Evolutionary conservation across 352 stramenopile species (phyloP).

Genomic region (Pythium guiyangense): DNA sequence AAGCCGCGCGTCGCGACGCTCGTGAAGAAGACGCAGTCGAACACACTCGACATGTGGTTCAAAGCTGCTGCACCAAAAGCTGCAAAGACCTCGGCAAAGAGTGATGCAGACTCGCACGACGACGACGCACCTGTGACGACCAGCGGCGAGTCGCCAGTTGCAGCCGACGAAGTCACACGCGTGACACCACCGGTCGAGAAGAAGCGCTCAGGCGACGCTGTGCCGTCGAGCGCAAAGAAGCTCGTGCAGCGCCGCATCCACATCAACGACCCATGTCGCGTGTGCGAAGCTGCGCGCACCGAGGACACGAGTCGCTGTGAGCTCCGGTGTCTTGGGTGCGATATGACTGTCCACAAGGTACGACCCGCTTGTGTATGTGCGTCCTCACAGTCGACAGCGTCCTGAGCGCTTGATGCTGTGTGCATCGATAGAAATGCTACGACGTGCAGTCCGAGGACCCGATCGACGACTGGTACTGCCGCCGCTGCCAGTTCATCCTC

Average conservation of each 20-base stretch:
- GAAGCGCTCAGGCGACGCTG: constrained; percentile 2
- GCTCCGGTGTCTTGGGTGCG: constrained; percentile 52
- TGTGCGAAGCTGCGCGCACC: constrained; percentile 50
- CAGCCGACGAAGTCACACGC: neutral
- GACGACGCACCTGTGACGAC: neutral
- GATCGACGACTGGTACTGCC: constrained; percentile 48
- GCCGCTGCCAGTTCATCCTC: constrained; percentile 46
- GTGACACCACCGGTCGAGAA: constrained; percentile 12
- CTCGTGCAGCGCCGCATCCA: constrained; percentile 72
- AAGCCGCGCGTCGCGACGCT: constrained; percentile 4
- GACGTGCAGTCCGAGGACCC: constrained; percentile 33
- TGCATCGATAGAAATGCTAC: constrained; percentile 40
- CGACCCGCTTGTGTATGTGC: neutral
- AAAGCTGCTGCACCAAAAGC: constrained; percentile 7
- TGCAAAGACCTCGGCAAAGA: neutral
- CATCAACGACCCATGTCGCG: constrained; percentile 60
- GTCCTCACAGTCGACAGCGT: too few relatives aligned
- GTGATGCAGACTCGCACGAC: neutral
- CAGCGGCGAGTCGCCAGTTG: neutral
- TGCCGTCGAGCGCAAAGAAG: constrained; percentile 23
- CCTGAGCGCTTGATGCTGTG: neutral
- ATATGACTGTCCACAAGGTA: constrained; percentile 70
- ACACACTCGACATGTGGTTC: constrained; percentile 62
- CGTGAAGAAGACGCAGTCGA: constrained; percentile 33
- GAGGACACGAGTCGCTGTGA: constrained; percentile 50